Percentiles rank a stretch among this genome's conserved stretches.
Conservation (phyloP, 2,329 filamentous ascomycete species). For the Clonostachys solani region DNA sequence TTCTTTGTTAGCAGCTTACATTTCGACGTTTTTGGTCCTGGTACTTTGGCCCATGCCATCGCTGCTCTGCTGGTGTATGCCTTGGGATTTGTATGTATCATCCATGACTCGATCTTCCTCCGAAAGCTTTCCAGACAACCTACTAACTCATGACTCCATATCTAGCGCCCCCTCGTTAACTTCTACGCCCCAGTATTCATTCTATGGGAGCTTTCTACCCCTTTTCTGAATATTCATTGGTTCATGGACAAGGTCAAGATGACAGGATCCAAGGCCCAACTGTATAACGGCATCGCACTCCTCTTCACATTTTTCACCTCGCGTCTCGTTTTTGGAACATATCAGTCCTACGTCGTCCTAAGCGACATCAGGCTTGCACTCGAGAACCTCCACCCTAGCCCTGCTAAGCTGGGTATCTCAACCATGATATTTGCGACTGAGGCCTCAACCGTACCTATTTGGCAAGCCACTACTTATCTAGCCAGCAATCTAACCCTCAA, state of each 20-base stretch:
- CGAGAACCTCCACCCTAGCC: slow-evolving; percentile 28
- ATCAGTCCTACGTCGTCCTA: slow-evolving; percentile 66
- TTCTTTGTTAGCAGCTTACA: slow-evolving; percentile 64
- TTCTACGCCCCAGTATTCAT: slow-evolving; percentile 80
- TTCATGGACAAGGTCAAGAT: slow-evolving; percentile 84
- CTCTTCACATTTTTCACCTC: slow-evolving; percentile 72
- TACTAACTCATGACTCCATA: background rate
- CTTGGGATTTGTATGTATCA: slow-evolving; percentile 69
- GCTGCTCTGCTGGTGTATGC: slow-evolving; percentile 71
- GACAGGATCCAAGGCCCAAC: slow-evolving; percentile 69
- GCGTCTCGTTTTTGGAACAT: slow-evolving; percentile 74
- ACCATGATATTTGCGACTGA: slow-evolving; percentile 40
- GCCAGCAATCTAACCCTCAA: slow-evolving; percentile 70
- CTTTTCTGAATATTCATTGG: slow-evolving; percentile 87
- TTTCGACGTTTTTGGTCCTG: slow-evolving; percentile 68
- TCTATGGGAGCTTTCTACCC: slow-evolving; percentile 81
- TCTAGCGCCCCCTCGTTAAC: slow-evolving; percentile 76
- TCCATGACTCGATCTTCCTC: background rate
- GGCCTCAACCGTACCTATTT: slow-evolving; percentile 55
- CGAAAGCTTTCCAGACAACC: background rate
- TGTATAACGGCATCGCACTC: slow-evolving; percentile 73
- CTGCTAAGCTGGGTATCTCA: slow-evolving; percentile 3
- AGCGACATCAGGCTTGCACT: slow-evolving; percentile 60
- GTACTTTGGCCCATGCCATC: slow-evolving; percentile 73
- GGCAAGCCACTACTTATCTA: slow-evolving; percentile 67